A percentile compares a stretch with the other conserved stretches of the same genome.
Conservation (phyloP, 1,139 yeast species). For the Groenewaldozyma sp. region DNA sequence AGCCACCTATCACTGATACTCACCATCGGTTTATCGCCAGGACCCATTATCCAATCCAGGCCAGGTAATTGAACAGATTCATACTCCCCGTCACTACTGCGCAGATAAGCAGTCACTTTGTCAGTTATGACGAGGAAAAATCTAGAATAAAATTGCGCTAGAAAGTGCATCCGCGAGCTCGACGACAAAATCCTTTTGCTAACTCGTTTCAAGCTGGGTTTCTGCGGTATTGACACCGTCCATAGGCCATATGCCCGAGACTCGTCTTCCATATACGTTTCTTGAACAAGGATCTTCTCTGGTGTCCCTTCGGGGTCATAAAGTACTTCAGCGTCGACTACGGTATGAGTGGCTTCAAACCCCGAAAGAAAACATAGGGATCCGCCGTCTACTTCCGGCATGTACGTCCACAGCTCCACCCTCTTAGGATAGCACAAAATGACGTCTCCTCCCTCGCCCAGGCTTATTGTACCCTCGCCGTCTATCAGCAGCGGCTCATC, state of each 20-base stretch:
- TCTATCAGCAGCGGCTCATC: background rate
- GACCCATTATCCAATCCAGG: constrained; percentile 15
- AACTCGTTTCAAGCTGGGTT: background rate
- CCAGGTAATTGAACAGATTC: constrained; percentile 17
- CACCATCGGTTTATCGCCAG: constrained; percentile 21
- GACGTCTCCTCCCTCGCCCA: constrained; percentile 1
- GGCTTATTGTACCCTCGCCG: background rate
- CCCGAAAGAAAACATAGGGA: constrained; percentile 1
- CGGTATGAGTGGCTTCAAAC: background rate
- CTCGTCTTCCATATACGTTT: background rate
- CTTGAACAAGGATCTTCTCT: background rate
- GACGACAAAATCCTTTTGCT: background rate
- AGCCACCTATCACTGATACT: constrained; percentile 24
- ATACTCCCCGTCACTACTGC: constrained; percentile 10
- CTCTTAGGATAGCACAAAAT: background rate
- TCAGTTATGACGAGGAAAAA: constrained; percentile 15
- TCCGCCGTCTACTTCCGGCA: constrained; percentile 4
- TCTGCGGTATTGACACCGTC: background rate
- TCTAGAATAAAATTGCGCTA: constrained; percentile 1
- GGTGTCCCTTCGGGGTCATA: background rate
- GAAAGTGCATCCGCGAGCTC: background rate
- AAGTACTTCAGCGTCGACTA: background rate
- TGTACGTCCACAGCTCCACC: constrained; percentile 4
- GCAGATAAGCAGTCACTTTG: constrained; percentile 18
- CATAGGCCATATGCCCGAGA: background rate